Percentiles rank a stretch among this genome's conserved stretches.
phyloP scores from a whole-genome alignment of 2,329 filamentous ascomycete species.

The Alternaria gansuensis region DNA sequence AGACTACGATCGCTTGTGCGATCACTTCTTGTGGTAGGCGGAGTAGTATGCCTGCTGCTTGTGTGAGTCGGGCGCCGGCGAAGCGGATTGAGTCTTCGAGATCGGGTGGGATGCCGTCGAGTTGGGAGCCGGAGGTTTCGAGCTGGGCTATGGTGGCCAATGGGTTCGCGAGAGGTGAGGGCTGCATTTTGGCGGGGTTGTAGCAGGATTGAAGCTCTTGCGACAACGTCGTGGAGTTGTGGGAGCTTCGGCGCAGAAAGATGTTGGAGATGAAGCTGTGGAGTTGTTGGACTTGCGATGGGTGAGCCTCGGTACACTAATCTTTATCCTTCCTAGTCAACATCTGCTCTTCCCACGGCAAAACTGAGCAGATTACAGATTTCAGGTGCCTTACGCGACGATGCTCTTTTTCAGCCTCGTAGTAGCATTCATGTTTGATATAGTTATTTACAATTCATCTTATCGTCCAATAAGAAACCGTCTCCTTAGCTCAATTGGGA shows the following conservation, averaged over 20 bases:
- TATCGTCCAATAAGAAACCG: conserved; percentile 28
- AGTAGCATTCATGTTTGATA: accelerated
- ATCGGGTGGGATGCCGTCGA: conserved; percentile 68
- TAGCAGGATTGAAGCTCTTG: background rate
- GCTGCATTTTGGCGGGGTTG: conserved; percentile 34
- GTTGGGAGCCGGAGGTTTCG: conserved; percentile 64
- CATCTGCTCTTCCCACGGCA: background rate
- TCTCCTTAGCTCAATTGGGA: conserved; percentile 47
- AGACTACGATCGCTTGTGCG: conserved; percentile 82
- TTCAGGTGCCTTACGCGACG: background rate
- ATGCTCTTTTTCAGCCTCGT: no score
- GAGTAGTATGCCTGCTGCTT: conserved; percentile 81
- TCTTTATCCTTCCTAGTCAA: conserved; percentile 14
- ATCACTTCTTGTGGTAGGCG: conserved; percentile 86
- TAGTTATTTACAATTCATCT: accelerated
- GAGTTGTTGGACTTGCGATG: conserved; percentile 10
- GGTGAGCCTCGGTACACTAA: conserved; percentile 13
- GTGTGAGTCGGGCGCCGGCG: conserved; percentile 75
- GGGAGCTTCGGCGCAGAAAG: conserved; percentile 7
- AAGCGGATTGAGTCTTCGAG: conserved; percentile 77
- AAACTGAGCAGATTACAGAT: background rate
- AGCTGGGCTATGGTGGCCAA: conserved; percentile 78
- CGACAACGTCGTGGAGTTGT: conserved; percentile 2
- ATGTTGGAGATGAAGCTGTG: conserved; percentile 17
- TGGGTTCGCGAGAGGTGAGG: conserved; percentile 68